A percentile compares a stretch with the other conserved stretches of the same genome.
These are phyloP conservation scores for Xylaria telfairii DNA, from an alignment of 495 filamentous ascomycete species.

Conservation along the genomic window DNA sequence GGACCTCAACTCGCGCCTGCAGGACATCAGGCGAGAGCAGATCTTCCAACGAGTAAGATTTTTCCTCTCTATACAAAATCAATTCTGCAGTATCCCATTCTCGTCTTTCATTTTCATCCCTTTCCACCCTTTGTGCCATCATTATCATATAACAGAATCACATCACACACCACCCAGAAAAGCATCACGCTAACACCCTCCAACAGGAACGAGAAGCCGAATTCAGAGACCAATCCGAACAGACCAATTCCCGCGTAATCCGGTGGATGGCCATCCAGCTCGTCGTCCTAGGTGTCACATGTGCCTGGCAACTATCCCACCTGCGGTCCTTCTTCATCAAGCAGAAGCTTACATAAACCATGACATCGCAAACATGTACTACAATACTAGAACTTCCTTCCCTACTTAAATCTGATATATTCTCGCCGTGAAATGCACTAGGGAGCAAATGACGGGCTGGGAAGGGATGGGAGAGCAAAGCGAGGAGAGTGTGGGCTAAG, in stretches of 20 bases:
- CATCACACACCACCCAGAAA: constrained; percentile 2
- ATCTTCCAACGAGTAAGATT: constrained; percentile 88
- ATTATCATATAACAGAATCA: neutral
- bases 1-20: constrained; percentile 86
- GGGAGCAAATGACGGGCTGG: neutral
- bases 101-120: neutral
- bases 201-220: constrained; percentile 92
- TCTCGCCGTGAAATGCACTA: neutral
- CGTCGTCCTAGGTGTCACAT: constrained; percentile 84
- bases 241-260: constrained; percentile 90
- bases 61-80: neutral
- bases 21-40: constrained; percentile 92
- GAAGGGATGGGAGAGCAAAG: neutral
- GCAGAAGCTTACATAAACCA: constrained; percentile 86
- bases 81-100: neutral
- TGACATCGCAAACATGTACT: neutral
- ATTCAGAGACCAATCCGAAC: constrained; percentile 96
- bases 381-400: neutral
- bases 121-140: neutral
- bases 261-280: constrained; percentile 94
- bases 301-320: constrained; percentile 97
- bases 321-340: constrained; percentile 98
- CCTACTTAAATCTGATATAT: neutral
- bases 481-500: neutral
- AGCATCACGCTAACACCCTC: constrained; percentile 10